Conservation (phyloP, 768 basidiomycete genomes). For the Tulasnella sp. region DNA sequence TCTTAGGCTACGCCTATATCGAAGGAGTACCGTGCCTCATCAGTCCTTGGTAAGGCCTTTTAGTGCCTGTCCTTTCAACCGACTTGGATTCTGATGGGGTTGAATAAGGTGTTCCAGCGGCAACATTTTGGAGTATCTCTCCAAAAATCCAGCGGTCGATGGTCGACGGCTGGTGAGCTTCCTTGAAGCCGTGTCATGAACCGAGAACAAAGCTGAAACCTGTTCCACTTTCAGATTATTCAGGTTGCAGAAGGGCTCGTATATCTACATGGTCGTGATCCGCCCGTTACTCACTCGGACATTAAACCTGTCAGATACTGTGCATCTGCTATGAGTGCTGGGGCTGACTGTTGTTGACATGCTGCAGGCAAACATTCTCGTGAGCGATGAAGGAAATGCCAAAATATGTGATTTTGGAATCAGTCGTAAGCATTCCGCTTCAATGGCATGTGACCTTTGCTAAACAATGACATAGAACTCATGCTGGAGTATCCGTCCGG, state of each 20-base stretch:
- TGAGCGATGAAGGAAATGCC: conserved; percentile 19
- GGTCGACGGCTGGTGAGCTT: background rate
- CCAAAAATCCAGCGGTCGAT: background rate
- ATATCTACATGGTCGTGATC: conserved; percentile 28
- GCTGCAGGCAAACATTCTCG: conserved; percentile 9
- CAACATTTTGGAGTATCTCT: conserved; percentile 13
- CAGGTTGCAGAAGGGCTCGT: conserved; percentile 30
- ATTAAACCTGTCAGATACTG: conserved; percentile 31
- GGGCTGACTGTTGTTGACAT: background rate
- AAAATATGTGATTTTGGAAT: conserved; percentile 25
- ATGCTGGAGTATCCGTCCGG: background rate
- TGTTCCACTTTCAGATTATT: conserved; percentile 7
- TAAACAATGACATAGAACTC: background rate
- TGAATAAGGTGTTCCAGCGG: background rate
- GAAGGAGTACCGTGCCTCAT: background rate
- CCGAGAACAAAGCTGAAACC: too few relatives aligned
- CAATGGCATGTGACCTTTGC: background rate
- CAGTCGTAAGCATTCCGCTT: background rate
- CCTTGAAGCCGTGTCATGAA: background rate
- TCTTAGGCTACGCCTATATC: conserved; percentile 10
- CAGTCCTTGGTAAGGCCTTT: too few relatives aligned
- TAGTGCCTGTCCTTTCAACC: too few relatives aligned
- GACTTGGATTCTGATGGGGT: too few relatives aligned
- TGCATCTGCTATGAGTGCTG: too few relatives aligned
- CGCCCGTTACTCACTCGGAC: conserved; percentile 31